Evolutionary conservation across 2,329 filamentous ascomycete species (phyloP), one percentile per base, ranked within the genome.

Genomic region (Paradendryphiella salina): DNA sequence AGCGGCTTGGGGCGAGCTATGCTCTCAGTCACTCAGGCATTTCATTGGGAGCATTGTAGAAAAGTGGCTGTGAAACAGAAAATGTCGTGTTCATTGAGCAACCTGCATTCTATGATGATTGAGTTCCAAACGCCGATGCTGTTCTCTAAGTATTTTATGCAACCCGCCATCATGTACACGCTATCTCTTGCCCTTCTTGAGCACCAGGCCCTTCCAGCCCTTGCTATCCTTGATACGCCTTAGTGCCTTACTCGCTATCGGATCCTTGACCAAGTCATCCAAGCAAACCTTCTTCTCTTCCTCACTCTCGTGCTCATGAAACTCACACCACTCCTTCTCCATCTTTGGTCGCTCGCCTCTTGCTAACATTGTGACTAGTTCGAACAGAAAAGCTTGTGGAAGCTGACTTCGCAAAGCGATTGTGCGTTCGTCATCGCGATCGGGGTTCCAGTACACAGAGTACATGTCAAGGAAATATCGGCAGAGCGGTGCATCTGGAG

Each of bases 401-500:
- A 72, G 57, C 41, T 71, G 67, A 23, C 66, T 69, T 3, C 69
- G 59, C 13, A 72, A 35, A 2, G 67, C 60, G 9, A 64, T 60
- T 20, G 61, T 68, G 20, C 63, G 61, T 28, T 70, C 67, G 26
- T 64, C 61, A 43, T 72, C 69, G 42, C 64, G 63, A 17, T 69
- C 67, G 2, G 69, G 69, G 29, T 71, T 67, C 69, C 69, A 72
- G 54, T 70, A 71, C 13, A 71, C 69, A 4, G 57, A 64, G 38
- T 72, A 71, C 69, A 71, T 71, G 42, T 72, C 68, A 11, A 72
- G 59, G 46, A 72, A 72, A 58, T 71, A 71, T 20, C 62, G 56
- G 48, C 69, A 72, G 1, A 71, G 55, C 5, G 66, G 60, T 4
- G 69, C 62, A 35, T 65, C 62, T 6, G 66, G 58, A 1, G 69